A percentile compares a stretch with the other conserved stretches of the same genome.
Evolutionary conservation across 2,329 filamentous ascomycete genomes (phyloP).

Genomic region (Ophiognomonia clavigignenti-juglandacearum): DNA sequence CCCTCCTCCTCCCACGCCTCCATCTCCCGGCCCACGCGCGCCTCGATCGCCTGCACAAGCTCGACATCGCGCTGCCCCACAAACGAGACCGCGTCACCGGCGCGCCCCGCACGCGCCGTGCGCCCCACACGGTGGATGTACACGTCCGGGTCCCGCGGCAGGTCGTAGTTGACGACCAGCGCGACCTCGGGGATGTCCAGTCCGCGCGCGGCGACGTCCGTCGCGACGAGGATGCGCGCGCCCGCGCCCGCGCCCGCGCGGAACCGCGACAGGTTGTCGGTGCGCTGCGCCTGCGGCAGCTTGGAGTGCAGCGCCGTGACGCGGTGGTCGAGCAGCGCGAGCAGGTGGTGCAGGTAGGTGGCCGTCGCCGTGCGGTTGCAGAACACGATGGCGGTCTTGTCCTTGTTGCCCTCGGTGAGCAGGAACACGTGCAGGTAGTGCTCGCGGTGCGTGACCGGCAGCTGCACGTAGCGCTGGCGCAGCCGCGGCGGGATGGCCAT

Average conservation of each 20-base stretch:
- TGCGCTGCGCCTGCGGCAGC: constrained; percentile 78
- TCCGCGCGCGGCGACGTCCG: constrained; percentile 90
- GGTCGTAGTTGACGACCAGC: constrained; percentile 90
- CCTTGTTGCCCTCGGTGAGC: constrained; percentile 67
- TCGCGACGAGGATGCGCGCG: constrained; percentile 86
- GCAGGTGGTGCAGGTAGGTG: constrained; percentile 80
- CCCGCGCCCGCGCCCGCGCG: constrained; percentile 84
- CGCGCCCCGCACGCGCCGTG: constrained; percentile 85
- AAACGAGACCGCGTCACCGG: constrained; percentile 78
- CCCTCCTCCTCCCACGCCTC: constrained; percentile 82
- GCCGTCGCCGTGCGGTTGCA: constrained; percentile 89
- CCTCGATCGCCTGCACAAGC: constrained; percentile 85
- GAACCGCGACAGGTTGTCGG: constrained; percentile 85
- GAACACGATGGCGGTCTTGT: constrained; percentile 85
- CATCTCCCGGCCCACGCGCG: constrained; percentile 75
- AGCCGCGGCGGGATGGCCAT: constrained; percentile 78
- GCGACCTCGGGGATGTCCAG: constrained; percentile 91
- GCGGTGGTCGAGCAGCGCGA: constrained; percentile 80
- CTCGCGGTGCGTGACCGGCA: constrained; percentile 88
- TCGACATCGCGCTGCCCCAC: constrained; percentile 92
- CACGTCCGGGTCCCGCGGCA: constrained; percentile 92
- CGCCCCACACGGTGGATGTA: constrained; percentile 96
- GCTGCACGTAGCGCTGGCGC: constrained; percentile 78
- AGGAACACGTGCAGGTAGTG: constrained; percentile 91
- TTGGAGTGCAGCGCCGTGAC: constrained; percentile 88